These are phyloP conservation scores for Chaetothyriales sp. DNA, from an alignment of 2,329 filamentous ascomycete species.

Conservation along the genomic window DNA sequence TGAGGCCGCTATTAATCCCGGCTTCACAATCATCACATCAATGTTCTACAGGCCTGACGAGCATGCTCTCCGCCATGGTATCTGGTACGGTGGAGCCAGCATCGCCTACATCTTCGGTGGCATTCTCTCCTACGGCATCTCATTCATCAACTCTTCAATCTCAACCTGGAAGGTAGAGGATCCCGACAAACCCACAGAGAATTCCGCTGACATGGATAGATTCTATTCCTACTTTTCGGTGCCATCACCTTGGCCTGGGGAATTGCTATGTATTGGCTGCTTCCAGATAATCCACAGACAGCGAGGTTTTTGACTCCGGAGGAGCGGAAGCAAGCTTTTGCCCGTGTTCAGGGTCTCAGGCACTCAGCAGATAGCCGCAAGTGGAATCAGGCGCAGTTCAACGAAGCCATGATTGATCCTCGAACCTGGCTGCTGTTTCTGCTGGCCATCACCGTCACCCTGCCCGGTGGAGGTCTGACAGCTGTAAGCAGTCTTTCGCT, in stretches of 20 bases:
- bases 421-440: slow-evolving; percentile 15
- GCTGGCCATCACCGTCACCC: slow-evolving; percentile 14
- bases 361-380: slow-evolving; percentile 26
- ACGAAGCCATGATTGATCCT: slow-evolving; percentile 18
- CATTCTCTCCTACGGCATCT: slow-evolving; percentile 20
- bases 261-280: slow-evolving; percentile 14
- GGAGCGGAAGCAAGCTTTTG: slow-evolving; percentile 14
- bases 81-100: slow-evolving; percentile 19
- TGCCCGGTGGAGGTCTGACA: slow-evolving; percentile 22
- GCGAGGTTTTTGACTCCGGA: slow-evolving; percentile 16
- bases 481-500: slow-evolving; percentile 16
- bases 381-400: slow-evolving; percentile 29
- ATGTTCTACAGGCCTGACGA: slow-evolving; percentile 26
- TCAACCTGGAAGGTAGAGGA: slow-evolving; percentile 17
- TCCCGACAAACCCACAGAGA: slow-evolving; percentile 7
- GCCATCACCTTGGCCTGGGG: slow-evolving; percentile 18
- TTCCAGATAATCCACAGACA: slow-evolving; percentile 14
- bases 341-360: slow-evolving; percentile 16
- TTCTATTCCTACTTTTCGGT: slow-evolving; percentile 18
- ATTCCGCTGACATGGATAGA: neutral
- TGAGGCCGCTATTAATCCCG: slow-evolving; percentile 24
- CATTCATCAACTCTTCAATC: slow-evolving; percentile 15
- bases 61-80: slow-evolving; percentile 21
- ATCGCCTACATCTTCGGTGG: slow-evolving; percentile 27
- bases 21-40: slow-evolving; percentile 21